Conservation (phyloP, 345 rosid genomes). For the Brassica juncea region DNA sequence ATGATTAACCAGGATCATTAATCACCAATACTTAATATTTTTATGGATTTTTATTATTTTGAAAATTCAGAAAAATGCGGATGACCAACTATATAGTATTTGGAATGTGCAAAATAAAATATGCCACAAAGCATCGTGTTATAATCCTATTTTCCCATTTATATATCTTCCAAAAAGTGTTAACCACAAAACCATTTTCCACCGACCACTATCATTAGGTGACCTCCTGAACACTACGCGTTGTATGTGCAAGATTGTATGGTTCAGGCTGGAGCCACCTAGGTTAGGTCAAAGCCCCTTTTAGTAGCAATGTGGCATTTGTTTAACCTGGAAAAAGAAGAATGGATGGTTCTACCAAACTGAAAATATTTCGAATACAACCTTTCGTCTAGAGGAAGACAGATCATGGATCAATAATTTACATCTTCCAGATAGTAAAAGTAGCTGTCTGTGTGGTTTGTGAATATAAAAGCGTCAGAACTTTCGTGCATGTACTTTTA, state of each 20-base stretch:
- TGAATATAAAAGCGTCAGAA: background rate
- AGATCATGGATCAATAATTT: conserved; percentile 22
- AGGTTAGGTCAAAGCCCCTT: conserved; percentile 3
- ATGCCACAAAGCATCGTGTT: background rate
- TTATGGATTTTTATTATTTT: too few species aligned
- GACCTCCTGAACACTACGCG: conserved; percentile 4
- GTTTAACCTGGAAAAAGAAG: background rate
- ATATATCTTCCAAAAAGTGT: background rate
- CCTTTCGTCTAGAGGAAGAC: background rate
- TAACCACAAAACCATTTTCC: conserved; percentile 15
- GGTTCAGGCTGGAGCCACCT: conserved; percentile 23
- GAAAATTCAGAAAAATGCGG: too few species aligned
- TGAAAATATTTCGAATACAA: background rate
- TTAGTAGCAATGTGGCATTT: conserved; percentile 1
- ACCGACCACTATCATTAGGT: conserved; percentile 9
- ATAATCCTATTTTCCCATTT: background rate
- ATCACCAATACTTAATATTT: too few species aligned
- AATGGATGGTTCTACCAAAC: conserved; percentile 25
- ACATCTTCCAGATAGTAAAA: conserved; percentile 28
- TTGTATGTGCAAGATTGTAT: background rate
- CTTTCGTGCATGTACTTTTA: conserved; percentile 7
- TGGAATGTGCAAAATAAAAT: background rate
- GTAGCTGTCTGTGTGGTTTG: conserved; percentile 32
- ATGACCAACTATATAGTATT: too few species aligned
- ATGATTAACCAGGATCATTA: too few species aligned